Base-by-base conservation (phyloP, 345 rosid species). In the Rhizophora mangle region DNA sequence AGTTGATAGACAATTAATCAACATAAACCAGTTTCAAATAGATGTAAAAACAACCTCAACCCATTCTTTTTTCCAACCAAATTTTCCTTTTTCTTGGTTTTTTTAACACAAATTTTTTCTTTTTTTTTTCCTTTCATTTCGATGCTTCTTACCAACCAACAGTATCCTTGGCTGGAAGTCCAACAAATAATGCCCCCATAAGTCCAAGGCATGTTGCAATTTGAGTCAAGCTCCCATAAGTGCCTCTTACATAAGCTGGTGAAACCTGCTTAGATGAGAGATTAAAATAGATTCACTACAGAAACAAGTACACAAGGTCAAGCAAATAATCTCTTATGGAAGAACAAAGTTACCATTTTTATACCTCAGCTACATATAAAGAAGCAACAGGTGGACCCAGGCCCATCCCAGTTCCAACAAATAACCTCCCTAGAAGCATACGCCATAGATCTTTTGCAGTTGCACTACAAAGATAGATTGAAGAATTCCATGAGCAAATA, bases 371-470 rank as follows among this genome's bases (percentile, higher is more conserved):
- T 62, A 94, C 96, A 78, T 91, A 94, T 57, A 94, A 96, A 80
- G 97, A 86, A 57, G 97, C 89, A 79, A 89, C 90, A 65, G 96
- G 82, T 53, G 96, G 97, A 16, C 98, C 95, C 80, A 87, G 80
- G 68, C 98, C 98, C 91, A 94, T 89, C 62, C 96, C 96, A 64
- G 82, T 94, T 75, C 98, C 98, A 53, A 94, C 97, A 74, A 91
- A 76, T 55, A 91, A 80, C 81, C 98, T 84, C 64, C 97, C 98
- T 18, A 89, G 75, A 68, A 94, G 97, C 98, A 94, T 94, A 72
- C 91, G 94, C 94, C 90, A 83, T 55, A 88, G 84, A 77, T 75
- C 78, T 68, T 81, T 88, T 3, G 97, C 79, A 72, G 84, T 74
- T 56, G 96, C 98, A 83, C 98, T 94, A 91, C 84, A 82, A 71